These are phyloP conservation scores for Trametes cinnabarina DNA, from an alignment of 768 basidiomycete species.

Conservation along the genomic window DNA sequence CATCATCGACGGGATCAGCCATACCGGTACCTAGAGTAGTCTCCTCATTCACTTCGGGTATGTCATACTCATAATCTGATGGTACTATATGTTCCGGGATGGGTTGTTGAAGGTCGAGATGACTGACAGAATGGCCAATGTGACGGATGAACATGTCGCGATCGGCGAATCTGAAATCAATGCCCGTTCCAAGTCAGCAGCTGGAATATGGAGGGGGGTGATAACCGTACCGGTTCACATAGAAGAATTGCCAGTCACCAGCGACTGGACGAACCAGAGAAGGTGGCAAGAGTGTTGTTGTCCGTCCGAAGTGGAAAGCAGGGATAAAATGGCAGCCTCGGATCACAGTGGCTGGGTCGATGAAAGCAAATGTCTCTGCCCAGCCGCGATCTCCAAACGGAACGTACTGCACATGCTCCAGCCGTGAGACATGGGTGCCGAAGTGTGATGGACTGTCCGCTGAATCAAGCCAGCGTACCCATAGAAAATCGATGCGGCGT, in stretches of 20 bases:
- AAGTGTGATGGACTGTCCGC: conserved; percentile 30
- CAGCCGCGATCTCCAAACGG: not conserved
- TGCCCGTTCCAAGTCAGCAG: conserved; percentile 13
- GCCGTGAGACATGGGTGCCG: too few species aligned
- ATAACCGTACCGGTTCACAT: not conserved
- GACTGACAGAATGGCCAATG: conserved; percentile 24
- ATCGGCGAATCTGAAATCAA: conserved; percentile 24
- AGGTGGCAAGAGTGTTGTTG: conserved; percentile 2
- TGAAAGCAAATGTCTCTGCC: conserved; percentile 41
- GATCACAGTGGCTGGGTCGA: conserved; percentile 43
- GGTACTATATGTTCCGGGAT: too few species aligned
- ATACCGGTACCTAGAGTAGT: too few species aligned
- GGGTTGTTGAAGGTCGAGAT: not conserved
- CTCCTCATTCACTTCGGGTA: too few species aligned
- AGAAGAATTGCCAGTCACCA: conserved; percentile 16
- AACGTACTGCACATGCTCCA: too few species aligned
- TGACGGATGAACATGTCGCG: conserved; percentile 27
- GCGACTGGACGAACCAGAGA: not conserved
- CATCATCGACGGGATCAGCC: too few species aligned
- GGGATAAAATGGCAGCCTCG: conserved; percentile 43
- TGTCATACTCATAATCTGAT: too few species aligned
- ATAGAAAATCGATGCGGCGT: too few species aligned
- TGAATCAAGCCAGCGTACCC: too few species aligned
- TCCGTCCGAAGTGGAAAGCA: conserved; percentile 31
- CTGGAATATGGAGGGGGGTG: conserved; percentile 17